Percentiles rank a stretch among this genome's conserved stretches.
phyloP scores from a whole-genome alignment of 352 stramenopile species.

The Globisporangium sylvaticum region DNA sequence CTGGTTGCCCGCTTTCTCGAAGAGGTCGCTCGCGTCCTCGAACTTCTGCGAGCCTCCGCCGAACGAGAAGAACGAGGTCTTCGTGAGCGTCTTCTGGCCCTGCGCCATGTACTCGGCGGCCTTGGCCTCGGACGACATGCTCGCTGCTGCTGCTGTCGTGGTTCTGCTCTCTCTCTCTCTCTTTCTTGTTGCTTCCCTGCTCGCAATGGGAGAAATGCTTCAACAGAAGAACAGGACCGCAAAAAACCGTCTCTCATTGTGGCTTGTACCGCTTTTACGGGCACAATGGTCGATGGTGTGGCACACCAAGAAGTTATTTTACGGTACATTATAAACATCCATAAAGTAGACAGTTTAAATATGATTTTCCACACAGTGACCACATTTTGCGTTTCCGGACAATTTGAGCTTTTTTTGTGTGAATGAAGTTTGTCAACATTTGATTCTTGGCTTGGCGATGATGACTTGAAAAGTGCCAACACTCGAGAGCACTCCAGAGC shows the following conservation, averaged over 20 bases:
- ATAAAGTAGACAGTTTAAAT: no score
- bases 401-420: no score
- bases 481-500: no score
- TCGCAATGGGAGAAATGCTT: conserved; percentile 16
- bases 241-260: neutral
- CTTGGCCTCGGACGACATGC: conserved; percentile 73
- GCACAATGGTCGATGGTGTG: neutral
- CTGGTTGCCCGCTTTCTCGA: conserved; percentile 93
- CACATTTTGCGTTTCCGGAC: no score
- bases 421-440: no score
- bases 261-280: conserved; percentile 2
- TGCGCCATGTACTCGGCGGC: conserved; percentile 76
- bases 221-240: no score
- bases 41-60: conserved; percentile 91
- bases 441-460: no score
- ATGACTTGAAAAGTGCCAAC: no score
- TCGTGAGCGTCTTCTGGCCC: conserved; percentile 88
- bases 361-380: no score
- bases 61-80: conserved; percentile 96
- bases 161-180: neutral
- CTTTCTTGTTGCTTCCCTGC: neutral
- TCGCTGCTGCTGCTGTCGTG: neutral
- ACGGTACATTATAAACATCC: no score
- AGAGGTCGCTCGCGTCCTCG: conserved; percentile 95
- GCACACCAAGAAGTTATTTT: no score